Evolutionary conservation across 2,329 filamentous ascomycete species (phyloP), one percentile per base, ranked within the genome.

Genomic region (Aspergillus puulaauensis): DNA sequence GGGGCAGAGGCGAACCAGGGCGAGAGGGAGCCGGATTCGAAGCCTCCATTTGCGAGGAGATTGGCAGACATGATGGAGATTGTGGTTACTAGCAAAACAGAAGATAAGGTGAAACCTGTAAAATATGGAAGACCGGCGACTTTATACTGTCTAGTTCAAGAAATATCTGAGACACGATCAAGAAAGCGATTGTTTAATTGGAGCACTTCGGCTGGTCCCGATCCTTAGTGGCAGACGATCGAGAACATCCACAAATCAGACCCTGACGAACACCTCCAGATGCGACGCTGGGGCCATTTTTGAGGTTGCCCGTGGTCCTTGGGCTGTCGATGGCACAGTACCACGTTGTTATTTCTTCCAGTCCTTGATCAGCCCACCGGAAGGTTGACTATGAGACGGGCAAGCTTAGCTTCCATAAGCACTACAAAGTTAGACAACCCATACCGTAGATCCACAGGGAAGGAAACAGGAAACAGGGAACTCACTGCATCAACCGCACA

Each of bases 31-130:
- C 64, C 63, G 1, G 65, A 59, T 35, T 68, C 66, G 39, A 68
- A 66, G 39, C 63, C 62, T 3, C 64, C 64, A 44, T 68, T 68
- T 33, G 57, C 19, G 17, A 68, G 50, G 19, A 62, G 52, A 44
- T 67, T 67, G 56, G 63, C 63, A 11, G 56, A 31, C 23, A 46
- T 27, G 44, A 14, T 31, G 35, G 6, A n/a, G 1, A n/a, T 37
- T 37, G 14, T 35, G 35, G 6, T n/a, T 14, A n/a, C 35, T 15
- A 12, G 35, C 3, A 37, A 3, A n/a, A 31, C 27, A 31, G 27
- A 37, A 37, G 35, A 37, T 6, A 1, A 37, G 5, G 4, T 2
- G 35, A n/a, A 37, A 37, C 1, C 8, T 31, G 8, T 1, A 31
- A 11, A 14, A 21, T 6, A 6, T 2, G 19, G 43, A 45, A 24